Evolutionary conservation across 495 filamentous ascomycete genomes (phyloP).

Genomic region (Darksidea phi): DNA sequence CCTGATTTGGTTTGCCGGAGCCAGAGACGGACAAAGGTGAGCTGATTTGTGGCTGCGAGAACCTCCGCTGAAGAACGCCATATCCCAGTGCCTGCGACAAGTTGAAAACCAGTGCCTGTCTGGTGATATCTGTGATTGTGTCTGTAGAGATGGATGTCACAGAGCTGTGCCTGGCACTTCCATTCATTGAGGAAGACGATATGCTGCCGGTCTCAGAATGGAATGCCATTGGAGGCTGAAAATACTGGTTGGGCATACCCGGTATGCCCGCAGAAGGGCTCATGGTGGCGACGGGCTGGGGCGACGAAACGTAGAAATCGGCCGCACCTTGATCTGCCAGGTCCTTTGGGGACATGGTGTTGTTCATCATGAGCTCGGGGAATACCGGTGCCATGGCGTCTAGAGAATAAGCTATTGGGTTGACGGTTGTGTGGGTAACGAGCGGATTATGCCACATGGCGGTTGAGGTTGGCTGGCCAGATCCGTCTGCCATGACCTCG

Average conservation of each 20-base stretch:
- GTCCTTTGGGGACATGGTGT: conserved; percentile 33
- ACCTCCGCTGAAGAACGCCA: conserved; percentile 64
- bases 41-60: conserved; percentile 68
- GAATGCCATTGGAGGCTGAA: conserved; percentile 52
- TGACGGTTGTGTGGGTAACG: conserved; percentile 59
- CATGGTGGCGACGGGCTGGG: conserved; percentile 26
- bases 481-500: conserved; percentile 86
- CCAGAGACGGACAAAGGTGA: conserved; percentile 62
- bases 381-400: conserved; percentile 48
- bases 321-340: conserved; percentile 34
- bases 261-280: conserved; percentile 35
- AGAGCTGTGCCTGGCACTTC: conserved; percentile 61
- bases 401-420: conserved; percentile 62
- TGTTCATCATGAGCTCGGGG: conserved; percentile 36
- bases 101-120: conserved; percentile 78
- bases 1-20: conserved; percentile 42
- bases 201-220: conserved; percentile 63
- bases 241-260: conserved; percentile 44
- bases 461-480: conserved; percentile 51
- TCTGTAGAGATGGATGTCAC: conserved; percentile 66
- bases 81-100: conserved; percentile 75
- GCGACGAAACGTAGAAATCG: conserved; percentile 41
- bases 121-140: conserved; percentile 91
- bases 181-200: conserved; percentile 60
- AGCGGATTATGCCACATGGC: conserved; percentile 68